Conservation (phyloP, 1,284 basidiomycete genomes). For the Sanghuangporus weigelae region DNA sequence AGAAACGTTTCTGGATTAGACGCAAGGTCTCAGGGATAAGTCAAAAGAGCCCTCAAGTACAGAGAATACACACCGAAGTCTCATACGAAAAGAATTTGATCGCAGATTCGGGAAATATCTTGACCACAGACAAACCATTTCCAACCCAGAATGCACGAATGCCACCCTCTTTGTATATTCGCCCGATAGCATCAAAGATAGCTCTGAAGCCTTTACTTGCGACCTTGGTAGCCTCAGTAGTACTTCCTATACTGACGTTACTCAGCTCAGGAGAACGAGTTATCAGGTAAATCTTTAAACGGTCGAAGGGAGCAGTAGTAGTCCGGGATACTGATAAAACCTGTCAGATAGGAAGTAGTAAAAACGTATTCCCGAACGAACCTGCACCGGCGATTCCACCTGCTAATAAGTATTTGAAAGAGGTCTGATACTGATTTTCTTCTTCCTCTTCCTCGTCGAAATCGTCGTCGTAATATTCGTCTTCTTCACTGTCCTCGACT, state of each 20-base stretch:
- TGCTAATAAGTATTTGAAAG: constrained; percentile 87
- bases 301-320: constrained; percentile 96
- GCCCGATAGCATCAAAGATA: constrained; percentile 66
- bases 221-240: constrained; percentile 33
- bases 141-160: constrained; percentile 92
- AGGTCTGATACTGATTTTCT: constrained; percentile 61
- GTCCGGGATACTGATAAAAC: constrained; percentile 75
- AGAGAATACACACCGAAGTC: constrained; percentile 60
- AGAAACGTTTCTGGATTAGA: constrained; percentile 74
- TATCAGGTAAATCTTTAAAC: constrained; percentile 96
- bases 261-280: constrained; percentile 73
- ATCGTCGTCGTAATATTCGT: constrained; percentile 37
- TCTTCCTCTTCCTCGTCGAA: constrained; percentile 54
- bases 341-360: constrained; percentile 4
- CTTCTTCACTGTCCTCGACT: constrained; percentile 32
- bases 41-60: constrained; percentile 18
- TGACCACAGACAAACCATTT: constrained; percentile 77
- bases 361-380: constrained; percentile 32
- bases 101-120: constrained; percentile 96
- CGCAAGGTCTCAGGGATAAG: constrained; percentile 20
- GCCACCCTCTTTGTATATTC: constrained; percentile 86
- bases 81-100: constrained; percentile 99
- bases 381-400: constrained; percentile 93
- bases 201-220: constrained; percentile 58
- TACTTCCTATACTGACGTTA: constrained; percentile 35